Conservation (phyloP, 129 eudicot species). For the Scalesia atractyloides region DNA sequence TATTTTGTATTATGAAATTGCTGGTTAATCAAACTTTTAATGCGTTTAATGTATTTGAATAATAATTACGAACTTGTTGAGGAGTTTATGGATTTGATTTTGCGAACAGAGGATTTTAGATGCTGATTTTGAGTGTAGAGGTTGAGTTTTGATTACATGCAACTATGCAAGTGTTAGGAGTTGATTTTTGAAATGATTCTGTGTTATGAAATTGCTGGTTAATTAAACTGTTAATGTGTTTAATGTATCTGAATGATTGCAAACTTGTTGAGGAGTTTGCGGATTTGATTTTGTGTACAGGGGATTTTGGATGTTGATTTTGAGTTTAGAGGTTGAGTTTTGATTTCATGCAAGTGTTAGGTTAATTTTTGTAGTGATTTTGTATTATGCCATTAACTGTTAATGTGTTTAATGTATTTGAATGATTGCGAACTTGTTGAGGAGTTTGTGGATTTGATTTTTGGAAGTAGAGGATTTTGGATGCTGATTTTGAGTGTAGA, state of each 20-base stretch:
- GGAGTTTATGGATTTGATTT: not conserved
- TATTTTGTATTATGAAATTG: not conserved
- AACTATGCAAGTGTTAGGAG: not conserved
- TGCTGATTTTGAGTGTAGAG: not conserved
- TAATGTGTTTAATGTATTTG: not conserved
- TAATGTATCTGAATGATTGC: not conserved
- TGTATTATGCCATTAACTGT: too few species aligned
- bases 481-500: not conserved
- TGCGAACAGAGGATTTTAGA: not conserved
- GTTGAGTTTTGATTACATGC: conserved; percentile 7
- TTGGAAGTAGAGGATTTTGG: not conserved
- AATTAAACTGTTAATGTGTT: not conserved
- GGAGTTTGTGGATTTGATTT: not conserved
- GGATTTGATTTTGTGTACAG: not conserved
- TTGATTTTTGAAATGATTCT: not conserved
- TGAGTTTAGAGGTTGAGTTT: not conserved
- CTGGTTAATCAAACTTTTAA: not conserved
- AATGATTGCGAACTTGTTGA: not conserved
- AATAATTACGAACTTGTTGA: not conserved
- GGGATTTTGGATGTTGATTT: not conserved
- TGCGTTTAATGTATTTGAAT: not conserved
- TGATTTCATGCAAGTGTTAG: conserved; percentile 2
- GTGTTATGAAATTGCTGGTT: conserved; percentile 1
- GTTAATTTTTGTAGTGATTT: not conserved
- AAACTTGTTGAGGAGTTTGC: not conserved